Evolutionary conservation across 352 stramenopile genomes (phyloP), one percentile per base, ranked within the genome.

Genomic region (Globisporangium viniferum): DNA sequence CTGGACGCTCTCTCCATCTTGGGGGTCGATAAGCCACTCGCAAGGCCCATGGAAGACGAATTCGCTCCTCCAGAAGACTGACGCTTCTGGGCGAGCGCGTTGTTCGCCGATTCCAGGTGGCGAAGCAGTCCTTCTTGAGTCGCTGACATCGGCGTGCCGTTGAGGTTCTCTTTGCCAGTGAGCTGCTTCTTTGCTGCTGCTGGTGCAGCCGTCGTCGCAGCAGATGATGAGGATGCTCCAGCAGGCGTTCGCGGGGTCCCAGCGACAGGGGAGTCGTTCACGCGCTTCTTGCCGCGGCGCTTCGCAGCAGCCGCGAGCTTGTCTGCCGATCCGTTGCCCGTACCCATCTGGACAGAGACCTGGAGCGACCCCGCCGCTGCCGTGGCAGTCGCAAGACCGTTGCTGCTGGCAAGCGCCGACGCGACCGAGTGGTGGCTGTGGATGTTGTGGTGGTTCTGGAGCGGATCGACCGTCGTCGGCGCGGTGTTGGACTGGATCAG

Each of bases 61-160:
- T 67, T 56, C 9, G 56, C 36, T 24, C 49, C 41, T 36, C 51
- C 58, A 22, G 60, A 63, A 9, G 74, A 74, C 57, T 89, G 79
- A 14, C 82, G 79, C 72, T 89, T 90, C 66, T 90, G 78, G 36
- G 82, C 68, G 35, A 94, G 74, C 39, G 80, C 81, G 15, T 87
- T 82, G 69, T 92, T 92, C 20, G 86, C 86, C 49, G 78, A 89
- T 68, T 94, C 81, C 18, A 94, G 60, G 66, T 92, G 82, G 35
- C 82, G 84, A 59, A 94, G 65, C 31, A 94, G 74, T 0, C 79
- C 78, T 51, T 88, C 81, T 8, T 84, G 79, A 15, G 84, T 90
- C 36, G 78, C 77, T 33, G 80, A 86, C 70, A 88, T 70, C 6
- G 72, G 66, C 60, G 66, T 72, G n/a, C 66, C 66, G 54, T 72